Conservation (phyloP, 352 stramenopile genomes). For the Pythium biforme region DNA sequence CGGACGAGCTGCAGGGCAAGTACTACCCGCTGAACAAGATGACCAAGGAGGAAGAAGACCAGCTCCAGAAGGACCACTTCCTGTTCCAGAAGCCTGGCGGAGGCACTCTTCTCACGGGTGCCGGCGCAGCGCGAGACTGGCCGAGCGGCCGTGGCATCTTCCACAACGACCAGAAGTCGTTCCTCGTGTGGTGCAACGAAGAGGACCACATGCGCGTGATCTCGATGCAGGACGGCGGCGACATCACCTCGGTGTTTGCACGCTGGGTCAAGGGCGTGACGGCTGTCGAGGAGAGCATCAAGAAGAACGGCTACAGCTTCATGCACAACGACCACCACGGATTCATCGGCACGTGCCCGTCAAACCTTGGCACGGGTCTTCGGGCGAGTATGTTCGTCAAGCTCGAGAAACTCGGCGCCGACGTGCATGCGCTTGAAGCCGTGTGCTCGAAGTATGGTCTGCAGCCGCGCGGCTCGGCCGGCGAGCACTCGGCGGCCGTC, state of each 20-base stretch:
- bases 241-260: slow-evolving; percentile 90
- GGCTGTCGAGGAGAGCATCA: slow-evolving; percentile 73
- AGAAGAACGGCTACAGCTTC: slow-evolving; percentile 76
- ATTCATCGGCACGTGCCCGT: slow-evolving; percentile 85
- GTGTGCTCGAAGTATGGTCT: slow-evolving; percentile 76
- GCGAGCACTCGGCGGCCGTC: slow-evolving; percentile 77
- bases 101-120: slow-evolving; percentile 76
- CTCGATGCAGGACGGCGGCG: slow-evolving; percentile 86
- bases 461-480: slow-evolving; percentile 76
- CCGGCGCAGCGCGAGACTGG: slow-evolving; percentile 91
- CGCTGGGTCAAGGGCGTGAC: slow-evolving; percentile 82
- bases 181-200: slow-evolving; percentile 90
- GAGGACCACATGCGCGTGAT: slow-evolving; percentile 92
- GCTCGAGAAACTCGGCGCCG: slow-evolving; percentile 68
- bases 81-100: slow-evolving; percentile 93
- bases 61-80: slow-evolving; percentile 91
- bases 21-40: slow-evolving; percentile 90
- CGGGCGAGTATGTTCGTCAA: slow-evolving; percentile 87
- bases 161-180: slow-evolving; percentile 90
- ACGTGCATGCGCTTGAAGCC: slow-evolving; percentile 69
- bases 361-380: slow-evolving; percentile 85
- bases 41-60: slow-evolving; percentile 89
- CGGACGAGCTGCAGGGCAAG: slow-evolving; percentile 78
- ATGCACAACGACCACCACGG: slow-evolving; percentile 91
- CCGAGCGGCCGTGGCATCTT: slow-evolving; percentile 92